Conservation (phyloP, 352 stramenopile genomes). For the Phytophthora tentaculata region DNA sequence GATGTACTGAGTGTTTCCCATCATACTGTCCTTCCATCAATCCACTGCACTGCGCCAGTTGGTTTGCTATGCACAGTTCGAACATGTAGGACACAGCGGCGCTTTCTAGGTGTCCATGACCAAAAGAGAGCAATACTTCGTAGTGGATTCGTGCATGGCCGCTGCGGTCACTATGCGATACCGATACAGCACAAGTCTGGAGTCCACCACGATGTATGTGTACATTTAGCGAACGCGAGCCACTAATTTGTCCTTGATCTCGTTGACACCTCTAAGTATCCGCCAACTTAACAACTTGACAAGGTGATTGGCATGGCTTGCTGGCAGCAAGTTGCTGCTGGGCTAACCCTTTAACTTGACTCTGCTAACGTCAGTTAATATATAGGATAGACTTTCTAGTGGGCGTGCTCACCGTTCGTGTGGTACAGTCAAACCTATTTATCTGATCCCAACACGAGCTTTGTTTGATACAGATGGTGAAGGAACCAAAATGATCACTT, state of each 20-base stretch:
- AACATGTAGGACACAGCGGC: conserved; percentile 26
- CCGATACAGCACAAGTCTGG: conserved; percentile 13
- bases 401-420: too few species aligned
- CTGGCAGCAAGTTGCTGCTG: too few species aligned
- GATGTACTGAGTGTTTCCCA: conserved; percentile 13
- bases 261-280: too few species aligned
- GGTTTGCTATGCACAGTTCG: conserved; percentile 14
- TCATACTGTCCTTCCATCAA: conserved; percentile 21
- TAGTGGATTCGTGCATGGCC: conserved; percentile 14
- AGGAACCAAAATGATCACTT: too few species aligned
- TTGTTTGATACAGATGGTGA: too few species aligned
- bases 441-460: too few species aligned
- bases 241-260: background rate
- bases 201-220: background rate
- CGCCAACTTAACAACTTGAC: too few species aligned
- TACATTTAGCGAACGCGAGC: background rate
- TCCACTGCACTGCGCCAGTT: conserved; percentile 19
- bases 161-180: conserved; percentile 27
- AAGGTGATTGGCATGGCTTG: too few species aligned
- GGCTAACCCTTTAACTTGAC: too few species aligned
- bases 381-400: too few species aligned
- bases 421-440: too few species aligned
- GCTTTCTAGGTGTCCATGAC: conserved; percentile 8
- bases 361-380: too few species aligned
- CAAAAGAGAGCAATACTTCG: conserved; percentile 10